These are phyloP conservation scores for Amanita pseudoporphyria DNA, from an alignment of 768 basidiomycete species.

Conservation along the genomic window DNA sequence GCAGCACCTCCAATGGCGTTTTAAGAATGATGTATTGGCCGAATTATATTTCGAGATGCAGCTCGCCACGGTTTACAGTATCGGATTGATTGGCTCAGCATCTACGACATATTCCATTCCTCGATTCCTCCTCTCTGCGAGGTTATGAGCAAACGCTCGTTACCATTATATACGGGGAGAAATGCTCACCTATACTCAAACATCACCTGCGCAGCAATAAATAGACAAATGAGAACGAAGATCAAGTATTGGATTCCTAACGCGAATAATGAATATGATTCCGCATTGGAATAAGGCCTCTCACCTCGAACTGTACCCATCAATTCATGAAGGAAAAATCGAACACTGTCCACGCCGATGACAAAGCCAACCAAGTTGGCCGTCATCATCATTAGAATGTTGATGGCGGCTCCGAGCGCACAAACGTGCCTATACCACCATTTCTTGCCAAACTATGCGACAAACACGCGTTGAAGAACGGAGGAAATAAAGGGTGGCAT, in stretches of 20 bases:
- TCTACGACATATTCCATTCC: constrained; percentile 7
- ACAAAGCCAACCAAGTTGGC: constrained; percentile 97
- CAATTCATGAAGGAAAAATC: constrained; percentile 54
- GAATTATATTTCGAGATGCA: no score
- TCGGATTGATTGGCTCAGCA: neutral
- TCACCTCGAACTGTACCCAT: constrained; percentile 59
- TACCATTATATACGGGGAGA: neutral
- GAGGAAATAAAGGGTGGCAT: neutral
- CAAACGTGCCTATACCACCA: constrained; percentile 84
- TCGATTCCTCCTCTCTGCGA: constrained; percentile 5
- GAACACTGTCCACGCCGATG: constrained; percentile 72
- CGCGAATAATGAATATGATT: constrained; percentile 1
- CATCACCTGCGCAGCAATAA: constrained; percentile 85
- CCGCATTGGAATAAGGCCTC: constrained; percentile 1
- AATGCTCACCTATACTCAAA: constrained; percentile 81
- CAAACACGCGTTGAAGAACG: neutral
- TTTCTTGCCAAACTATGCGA: constrained; percentile 56
- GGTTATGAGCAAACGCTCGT: neutral
- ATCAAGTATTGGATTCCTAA: constrained; percentile 61
- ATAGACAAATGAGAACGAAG: constrained; percentile 52
- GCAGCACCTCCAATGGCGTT: no score
- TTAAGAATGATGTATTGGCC: no score
- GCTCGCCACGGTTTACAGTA: no score
- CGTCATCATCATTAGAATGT: constrained; percentile 80
- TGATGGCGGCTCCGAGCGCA: constrained; percentile 74